phyloP scores from a whole-genome alignment of 768 basidiomycete genomes.

The Termitomyces sp. region DNA sequence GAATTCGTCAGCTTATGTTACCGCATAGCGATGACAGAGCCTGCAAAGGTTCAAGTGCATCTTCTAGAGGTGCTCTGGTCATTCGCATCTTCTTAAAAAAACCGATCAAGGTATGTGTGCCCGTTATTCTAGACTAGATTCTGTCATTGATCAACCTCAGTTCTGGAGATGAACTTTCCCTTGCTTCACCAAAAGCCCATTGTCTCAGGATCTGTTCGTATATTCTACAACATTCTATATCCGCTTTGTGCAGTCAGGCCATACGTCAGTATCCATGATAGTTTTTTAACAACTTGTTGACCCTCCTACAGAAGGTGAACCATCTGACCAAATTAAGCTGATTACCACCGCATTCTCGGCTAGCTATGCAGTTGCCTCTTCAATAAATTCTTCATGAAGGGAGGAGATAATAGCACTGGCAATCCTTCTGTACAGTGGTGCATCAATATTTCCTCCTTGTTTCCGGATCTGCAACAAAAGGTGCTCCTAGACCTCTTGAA shows the following conservation, averaged over 20 bases:
- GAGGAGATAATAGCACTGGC: conserved; percentile 82
- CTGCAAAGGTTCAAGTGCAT: conserved; percentile 77
- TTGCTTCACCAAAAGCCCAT: no score
- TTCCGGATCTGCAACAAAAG: no score
- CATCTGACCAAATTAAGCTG: conserved; percentile 58
- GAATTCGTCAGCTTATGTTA: conserved; percentile 89
- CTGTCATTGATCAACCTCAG: no score
- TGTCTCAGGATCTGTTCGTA: no score
- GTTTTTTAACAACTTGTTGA: not conserved
- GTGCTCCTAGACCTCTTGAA: no score
- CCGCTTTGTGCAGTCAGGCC: no score
- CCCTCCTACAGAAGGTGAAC: conserved; percentile 43
- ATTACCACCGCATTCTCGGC: conserved; percentile 63
- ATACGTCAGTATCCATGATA: no score
- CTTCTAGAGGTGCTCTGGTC: conserved; percentile 67
- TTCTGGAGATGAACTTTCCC: no score
- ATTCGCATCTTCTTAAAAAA: conserved; percentile 48
- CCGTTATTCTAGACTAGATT: no score
- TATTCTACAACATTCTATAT: no score
- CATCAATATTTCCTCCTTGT: no score
- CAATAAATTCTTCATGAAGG: conserved; percentile 51
- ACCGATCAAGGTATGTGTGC: conserved; percentile 20
- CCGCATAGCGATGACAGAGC: conserved; percentile 82
- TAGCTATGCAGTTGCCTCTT: conserved; percentile 57
- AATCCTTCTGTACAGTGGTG: conserved; percentile 78